These are phyloP conservation scores for Epithemia pelagica DNA, from an alignment of 108 stramenopile genomes.

Conservation along the genomic window DNA sequence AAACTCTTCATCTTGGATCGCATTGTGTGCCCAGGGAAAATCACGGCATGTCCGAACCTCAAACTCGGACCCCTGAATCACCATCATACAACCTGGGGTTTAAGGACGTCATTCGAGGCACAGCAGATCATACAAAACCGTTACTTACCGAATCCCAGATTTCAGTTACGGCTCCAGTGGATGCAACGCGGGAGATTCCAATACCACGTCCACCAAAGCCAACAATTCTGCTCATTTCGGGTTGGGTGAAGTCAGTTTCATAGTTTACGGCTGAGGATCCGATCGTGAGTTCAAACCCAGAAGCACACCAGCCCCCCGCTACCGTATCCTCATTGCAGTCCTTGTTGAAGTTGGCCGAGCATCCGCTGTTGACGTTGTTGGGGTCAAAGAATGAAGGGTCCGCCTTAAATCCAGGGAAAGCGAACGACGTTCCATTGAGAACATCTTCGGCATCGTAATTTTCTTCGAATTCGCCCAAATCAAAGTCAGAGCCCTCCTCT, in stretches of 20 bases:
- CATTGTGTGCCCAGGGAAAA: slow-evolving; percentile 51
- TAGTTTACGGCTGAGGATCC: slow-evolving; percentile 36
- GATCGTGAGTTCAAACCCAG: slow-evolving; percentile 28
- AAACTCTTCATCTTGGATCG: slow-evolving; percentile 42
- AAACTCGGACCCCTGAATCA: slow-evolving; percentile 1
- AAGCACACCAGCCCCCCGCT: slow-evolving; percentile 19
- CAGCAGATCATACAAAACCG: not conserved
- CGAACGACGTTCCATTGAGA: slow-evolving; percentile 26
- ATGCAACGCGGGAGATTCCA: slow-evolving; percentile 19
- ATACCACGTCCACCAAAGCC: slow-evolving; percentile 42
- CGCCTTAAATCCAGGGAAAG: slow-evolving; percentile 12
- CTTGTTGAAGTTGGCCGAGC: slow-evolving; percentile 28
- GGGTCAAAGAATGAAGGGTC: slow-evolving; percentile 32
- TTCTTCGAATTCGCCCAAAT: slow-evolving; percentile 39
- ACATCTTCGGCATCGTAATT: slow-evolving; percentile 25
- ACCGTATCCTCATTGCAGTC: slow-evolving; percentile 23
- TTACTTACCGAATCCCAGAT: not conserved
- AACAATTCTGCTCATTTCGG: slow-evolving; percentile 28
- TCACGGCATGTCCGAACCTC: slow-evolving; percentile 8
- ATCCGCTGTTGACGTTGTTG: slow-evolving; percentile 16
- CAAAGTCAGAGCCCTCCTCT: slow-evolving; percentile 38
- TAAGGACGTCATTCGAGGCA: not conserved
- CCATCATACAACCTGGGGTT: not conserved
- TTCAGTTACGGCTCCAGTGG: not conserved
- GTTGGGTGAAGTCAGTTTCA: slow-evolving; percentile 22